Percentiles rank a stretch among this genome's conserved stretches.
phyloP scores from a whole-genome alignment of 2,329 filamentous ascomycete species.

The Fusarium citri region DNA sequence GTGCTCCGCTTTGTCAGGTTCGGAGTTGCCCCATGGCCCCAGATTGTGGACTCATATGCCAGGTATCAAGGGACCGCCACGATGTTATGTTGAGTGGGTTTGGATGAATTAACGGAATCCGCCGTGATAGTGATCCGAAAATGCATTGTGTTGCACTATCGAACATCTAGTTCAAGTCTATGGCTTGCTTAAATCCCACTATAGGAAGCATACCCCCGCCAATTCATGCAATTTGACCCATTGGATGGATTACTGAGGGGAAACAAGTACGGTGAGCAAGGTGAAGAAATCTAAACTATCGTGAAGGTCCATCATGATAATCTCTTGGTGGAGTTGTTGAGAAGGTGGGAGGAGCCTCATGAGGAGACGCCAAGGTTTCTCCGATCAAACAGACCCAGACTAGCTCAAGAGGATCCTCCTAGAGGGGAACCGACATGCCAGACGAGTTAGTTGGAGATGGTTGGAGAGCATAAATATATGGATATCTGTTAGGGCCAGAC shows the following conservation, averaged over 20 bases:
- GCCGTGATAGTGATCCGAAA: constrained; percentile 27
- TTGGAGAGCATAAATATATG: constrained; percentile 14
- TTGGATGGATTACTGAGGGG: neutral
- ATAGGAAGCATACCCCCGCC: constrained; percentile 18
- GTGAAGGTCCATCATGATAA: constrained; percentile 33
- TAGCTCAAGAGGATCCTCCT: constrained; percentile 3
- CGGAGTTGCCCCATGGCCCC: constrained; percentile 3
- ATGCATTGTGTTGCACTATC: constrained; percentile 40
- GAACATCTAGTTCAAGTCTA: constrained; percentile 20
- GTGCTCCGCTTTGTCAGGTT: neutral
- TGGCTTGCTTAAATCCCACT: constrained; percentile 15
- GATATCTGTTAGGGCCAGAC: neutral
- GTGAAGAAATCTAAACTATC: constrained; percentile 35
- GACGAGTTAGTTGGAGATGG: constrained; percentile 16
- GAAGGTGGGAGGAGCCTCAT: constrained; percentile 35
- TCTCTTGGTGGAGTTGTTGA: constrained; percentile 37
- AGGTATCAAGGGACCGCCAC: neutral
- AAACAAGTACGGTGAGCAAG: constrained; percentile 11
- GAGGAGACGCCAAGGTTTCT: constrained; percentile 25
- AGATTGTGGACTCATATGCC: constrained; percentile 7
- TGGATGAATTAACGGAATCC: neutral
- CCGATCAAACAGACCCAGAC: constrained; percentile 13
- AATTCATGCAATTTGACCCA: constrained; percentile 15
- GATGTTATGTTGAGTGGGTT: neutral
- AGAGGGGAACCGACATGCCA: neutral